A percentile compares a stretch with the other conserved stretches of the same genome.
These are phyloP conservation scores for Mediolabrus comicus DNA, from an alignment of 108 stramenopile genomes.

Conservation along the genomic window DNA sequence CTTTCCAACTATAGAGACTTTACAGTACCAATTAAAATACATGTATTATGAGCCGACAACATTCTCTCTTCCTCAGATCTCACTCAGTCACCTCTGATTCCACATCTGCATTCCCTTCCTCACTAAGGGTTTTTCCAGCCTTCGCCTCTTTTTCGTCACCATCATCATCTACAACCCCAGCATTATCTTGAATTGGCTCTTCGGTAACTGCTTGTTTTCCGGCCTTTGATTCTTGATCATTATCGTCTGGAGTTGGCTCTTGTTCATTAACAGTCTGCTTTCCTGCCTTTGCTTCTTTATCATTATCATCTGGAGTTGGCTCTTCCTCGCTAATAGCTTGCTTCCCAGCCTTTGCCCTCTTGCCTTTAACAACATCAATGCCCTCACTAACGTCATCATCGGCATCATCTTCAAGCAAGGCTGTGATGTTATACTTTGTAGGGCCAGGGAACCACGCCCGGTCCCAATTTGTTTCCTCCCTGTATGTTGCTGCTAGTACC, in stretches of 20 bases:
- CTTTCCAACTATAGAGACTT: neutral
- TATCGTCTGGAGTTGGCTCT: neutral
- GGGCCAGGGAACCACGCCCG: constrained; percentile 12
- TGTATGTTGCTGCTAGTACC: constrained; percentile 32
- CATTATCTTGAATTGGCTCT: neutral
- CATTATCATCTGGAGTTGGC: neutral
- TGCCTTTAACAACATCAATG: neutral
- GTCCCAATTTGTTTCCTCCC: constrained; percentile 28
- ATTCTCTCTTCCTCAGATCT: neutral
- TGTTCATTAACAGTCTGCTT: neutral
- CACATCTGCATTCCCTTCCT: neutral
- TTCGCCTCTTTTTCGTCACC: neutral
- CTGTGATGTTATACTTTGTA: constrained; percentile 29
- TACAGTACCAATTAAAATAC: too few species aligned
- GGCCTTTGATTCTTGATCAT: neutral
- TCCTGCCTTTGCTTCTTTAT: neutral
- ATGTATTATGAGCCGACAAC: too few species aligned
- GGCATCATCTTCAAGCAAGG: constrained; percentile 17
- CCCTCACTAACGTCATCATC: constrained; percentile 7
- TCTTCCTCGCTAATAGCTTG: neutral
- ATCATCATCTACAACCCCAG: neutral
- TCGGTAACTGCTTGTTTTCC: too few species aligned
- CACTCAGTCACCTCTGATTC: neutral
- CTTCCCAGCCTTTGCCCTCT: neutral
- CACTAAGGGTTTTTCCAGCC: neutral